phyloP scores from a whole-genome alignment of 495 filamentous ascomycete genomes.

The Alectoria sarmentosa region DNA sequence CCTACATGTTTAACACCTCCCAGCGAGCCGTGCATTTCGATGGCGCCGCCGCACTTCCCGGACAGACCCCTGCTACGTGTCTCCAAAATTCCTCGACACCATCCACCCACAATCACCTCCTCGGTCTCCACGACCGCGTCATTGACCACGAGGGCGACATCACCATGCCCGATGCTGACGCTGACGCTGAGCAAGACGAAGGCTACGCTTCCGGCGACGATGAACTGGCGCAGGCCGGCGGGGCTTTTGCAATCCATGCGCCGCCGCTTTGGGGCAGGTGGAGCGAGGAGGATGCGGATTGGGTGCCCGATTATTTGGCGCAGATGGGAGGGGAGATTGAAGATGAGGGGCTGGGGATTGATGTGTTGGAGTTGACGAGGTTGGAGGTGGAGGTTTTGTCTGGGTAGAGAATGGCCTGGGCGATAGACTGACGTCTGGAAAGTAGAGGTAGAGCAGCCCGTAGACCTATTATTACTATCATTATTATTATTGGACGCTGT shows the following conservation, averaged over 20 bases:
- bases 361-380: constrained; percentile 12
- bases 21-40: constrained; percentile 9
- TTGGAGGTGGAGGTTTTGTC: constrained; percentile 20
- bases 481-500: neutral
- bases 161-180: constrained; percentile 2
- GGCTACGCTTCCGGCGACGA: constrained; percentile 14
- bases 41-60: neutral
- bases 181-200: constrained; percentile 11
- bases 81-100: neutral
- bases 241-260: constrained; percentile 16
- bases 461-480: neutral
- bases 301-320: constrained; percentile 20
- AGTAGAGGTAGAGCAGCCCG: neutral
- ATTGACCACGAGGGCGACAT: constrained; percentile 5
- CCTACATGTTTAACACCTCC: constrained; percentile 10
- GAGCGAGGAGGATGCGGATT: constrained; percentile 17
- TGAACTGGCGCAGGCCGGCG: constrained; percentile 9
- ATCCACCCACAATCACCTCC: neutral
- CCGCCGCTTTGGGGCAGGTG: constrained; percentile 16
- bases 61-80: neutral
- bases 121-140: neutral
- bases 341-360: constrained; percentile 11
- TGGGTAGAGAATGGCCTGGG: neutral
- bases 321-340: constrained; percentile 9
- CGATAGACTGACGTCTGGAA: neutral